Conservation (phyloP, 208 protist species). For the Crithidia fasciculata region DNA sequence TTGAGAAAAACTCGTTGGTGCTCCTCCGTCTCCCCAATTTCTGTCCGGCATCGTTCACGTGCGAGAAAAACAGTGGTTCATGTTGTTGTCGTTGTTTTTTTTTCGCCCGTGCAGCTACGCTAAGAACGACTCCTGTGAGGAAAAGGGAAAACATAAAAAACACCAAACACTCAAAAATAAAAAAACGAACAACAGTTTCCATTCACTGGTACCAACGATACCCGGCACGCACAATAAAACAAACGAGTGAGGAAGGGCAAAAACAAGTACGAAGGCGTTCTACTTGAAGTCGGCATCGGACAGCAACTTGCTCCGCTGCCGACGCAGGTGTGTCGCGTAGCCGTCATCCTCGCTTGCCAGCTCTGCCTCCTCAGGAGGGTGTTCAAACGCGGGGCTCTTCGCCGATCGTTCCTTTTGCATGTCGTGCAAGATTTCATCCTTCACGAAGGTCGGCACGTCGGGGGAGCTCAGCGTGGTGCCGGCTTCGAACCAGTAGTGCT, state of each 20-base stretch:
- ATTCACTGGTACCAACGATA: background rate
- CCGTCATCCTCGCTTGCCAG: conserved; percentile 40
- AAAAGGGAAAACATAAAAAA: conserved; percentile 10
- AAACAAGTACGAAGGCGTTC: background rate
- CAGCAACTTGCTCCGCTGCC: conserved; percentile 43
- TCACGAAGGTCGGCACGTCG: conserved; percentile 65
- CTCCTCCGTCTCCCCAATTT: no score
- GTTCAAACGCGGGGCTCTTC: conserved; percentile 67
- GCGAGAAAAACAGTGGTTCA: no score
- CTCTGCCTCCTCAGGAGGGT: conserved; percentile 43
- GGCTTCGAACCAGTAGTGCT: conserved; percentile 90
- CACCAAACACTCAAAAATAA: conserved; percentile 11
- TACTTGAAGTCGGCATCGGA: conserved; percentile 20
- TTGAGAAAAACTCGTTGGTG: no score
- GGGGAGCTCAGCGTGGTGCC: conserved; percentile 68
- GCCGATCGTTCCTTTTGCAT: conserved; percentile 58
- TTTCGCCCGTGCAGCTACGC: no score
- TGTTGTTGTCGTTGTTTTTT: no score
- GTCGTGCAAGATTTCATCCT: conserved; percentile 79
- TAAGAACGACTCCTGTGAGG: no score
- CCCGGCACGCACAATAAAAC: no score
- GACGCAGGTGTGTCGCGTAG: conserved; percentile 67
- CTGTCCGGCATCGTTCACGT: no score
- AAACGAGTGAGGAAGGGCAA: no score
- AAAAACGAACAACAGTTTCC: background rate